These are phyloP conservation scores for Fusarium sp. DNA, from an alignment of 2,329 filamentous ascomycete genomes.

Conservation along the genomic window DNA sequence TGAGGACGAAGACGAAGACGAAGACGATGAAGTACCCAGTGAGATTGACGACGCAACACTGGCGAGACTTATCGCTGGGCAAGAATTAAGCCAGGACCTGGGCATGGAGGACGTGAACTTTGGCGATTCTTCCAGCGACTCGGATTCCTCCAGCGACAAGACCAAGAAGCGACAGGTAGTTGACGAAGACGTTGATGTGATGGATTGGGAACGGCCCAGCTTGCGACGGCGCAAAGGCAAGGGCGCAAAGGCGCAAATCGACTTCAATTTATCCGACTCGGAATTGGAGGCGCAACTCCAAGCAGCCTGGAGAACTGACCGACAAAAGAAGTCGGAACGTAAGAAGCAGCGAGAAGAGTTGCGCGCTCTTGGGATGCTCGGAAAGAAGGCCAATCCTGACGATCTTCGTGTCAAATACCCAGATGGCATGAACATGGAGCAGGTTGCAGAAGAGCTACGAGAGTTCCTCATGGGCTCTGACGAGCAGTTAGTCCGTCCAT, in stretches of 20 bases:
- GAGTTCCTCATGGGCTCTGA: slow-evolving; percentile 70
- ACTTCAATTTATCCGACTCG: slow-evolving; percentile 66
- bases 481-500: slow-evolving; percentile 62
- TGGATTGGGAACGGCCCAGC: slow-evolving; percentile 79
- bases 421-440: slow-evolving; percentile 72
- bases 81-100: slow-evolving; percentile 18
- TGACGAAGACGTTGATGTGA: slow-evolving; percentile 74
- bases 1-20: slow-evolving; percentile 15
- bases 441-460: slow-evolving; percentile 76
- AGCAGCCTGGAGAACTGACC: slow-evolving; percentile 70
- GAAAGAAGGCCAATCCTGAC: slow-evolving; percentile 62
- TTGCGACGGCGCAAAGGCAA: slow-evolving; percentile 69
- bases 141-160: slow-evolving; percentile 21
- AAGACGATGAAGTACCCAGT: slow-evolving; percentile 24
- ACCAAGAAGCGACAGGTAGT: slow-evolving; percentile 47
- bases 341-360: slow-evolving; percentile 75
- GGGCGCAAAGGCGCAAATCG: slow-evolving; percentile 62
- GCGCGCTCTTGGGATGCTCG: slow-evolving; percentile 70
- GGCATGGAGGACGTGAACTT: slow-evolving; percentile 30
- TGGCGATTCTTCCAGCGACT: slow-evolving; percentile 28
- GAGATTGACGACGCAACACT: slow-evolving; percentile 43
- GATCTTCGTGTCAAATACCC: slow-evolving; percentile 75
- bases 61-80: slow-evolving; percentile 39
- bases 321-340: slow-evolving; percentile 72
- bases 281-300: slow-evolving; percentile 70